Percentiles rank a stretch among this genome's conserved stretches.
phyloP scores from a whole-genome alignment of 257 asterid genomes.

The Gentiana straminea region DNA sequence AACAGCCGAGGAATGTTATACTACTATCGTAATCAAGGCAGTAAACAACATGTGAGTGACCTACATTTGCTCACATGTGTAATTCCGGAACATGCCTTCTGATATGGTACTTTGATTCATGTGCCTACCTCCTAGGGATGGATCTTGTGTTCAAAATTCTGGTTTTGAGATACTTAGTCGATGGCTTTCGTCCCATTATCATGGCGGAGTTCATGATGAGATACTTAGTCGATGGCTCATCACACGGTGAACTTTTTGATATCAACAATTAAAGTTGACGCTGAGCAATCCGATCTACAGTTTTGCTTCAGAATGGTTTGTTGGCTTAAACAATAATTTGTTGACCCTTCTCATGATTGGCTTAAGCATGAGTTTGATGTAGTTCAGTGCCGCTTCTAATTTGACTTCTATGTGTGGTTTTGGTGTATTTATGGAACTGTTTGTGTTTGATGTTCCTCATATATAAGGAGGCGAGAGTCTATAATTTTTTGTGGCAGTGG shows the following conservation, averaged over 20 bases:
- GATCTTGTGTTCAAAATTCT: constrained; percentile 74
- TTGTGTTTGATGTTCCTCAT: no score
- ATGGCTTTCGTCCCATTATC: constrained; percentile 97
- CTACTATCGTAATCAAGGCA: constrained; percentile 91
- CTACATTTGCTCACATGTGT: constrained; percentile 1
- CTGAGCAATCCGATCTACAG: constrained; percentile 97
- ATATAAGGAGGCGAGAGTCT: no score
- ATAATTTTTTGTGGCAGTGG: no score
- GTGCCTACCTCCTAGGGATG: constrained; percentile 46
- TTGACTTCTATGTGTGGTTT: no score
- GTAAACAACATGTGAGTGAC: constrained; percentile 92
- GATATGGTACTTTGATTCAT: constrained; percentile 6
- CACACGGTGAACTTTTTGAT: constrained; percentile 96
- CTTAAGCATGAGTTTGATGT: no score
- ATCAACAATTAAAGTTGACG: constrained; percentile 95
- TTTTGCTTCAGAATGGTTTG: constrained; percentile 94
- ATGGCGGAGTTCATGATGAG: constrained; percentile 98
- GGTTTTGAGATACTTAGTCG: constrained; percentile 97
- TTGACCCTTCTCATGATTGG: no score
- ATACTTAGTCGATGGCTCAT: constrained; percentile 83
- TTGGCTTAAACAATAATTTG: no score
- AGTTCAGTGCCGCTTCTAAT: no score
- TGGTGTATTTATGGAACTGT: no score
- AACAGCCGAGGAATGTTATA: constrained; percentile 99
- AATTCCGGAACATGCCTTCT: constrained; percentile 3